Base-by-base conservation (phyloP, 805 yeast species). In the Candida ponderosae region DNA sequence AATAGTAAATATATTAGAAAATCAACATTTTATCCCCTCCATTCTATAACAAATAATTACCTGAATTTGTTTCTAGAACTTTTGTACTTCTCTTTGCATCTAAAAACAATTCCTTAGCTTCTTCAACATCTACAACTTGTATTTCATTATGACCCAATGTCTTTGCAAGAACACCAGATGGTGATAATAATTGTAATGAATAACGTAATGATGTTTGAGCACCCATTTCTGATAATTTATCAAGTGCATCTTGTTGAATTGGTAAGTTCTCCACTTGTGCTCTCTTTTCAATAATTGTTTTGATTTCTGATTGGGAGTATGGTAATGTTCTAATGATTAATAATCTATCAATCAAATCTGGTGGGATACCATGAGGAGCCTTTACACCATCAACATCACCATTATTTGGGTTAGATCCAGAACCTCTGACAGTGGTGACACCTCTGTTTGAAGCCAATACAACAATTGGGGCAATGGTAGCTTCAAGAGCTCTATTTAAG, bases 401-500 rank as follows among this genome's bases (percentile, higher is more conserved):
- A 19, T 7, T 17, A 11, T 11, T 18, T 43, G 47, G 23, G 72
- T 80, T 24, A 13, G 28, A 24, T 13, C 28, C 28, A 6, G 96
- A 82, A 32, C 99, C 99, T 50, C 95, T 76, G 19, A 94, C 83
- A 3, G 87, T 77, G 7, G 96, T 84, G 66, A 86, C 68, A 41
- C 98, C 98, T 59, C 97, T 76, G 64, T 93, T 93, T 6, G 97
- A 87, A 27, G 98, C 98, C 58, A 93, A 73, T 2, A 93, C 88
- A 27, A 93, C 98, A 39, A 93, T 76, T 32, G 98, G 98, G 3
- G 97, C 90, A 56, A 93, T 84, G 20, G 82, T 66, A 35, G 89
- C 80, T 63, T 93, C 98, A 45, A 93, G 70, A 9, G 97, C 97
- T 46, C 95, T 75, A 68, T 93, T 93, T 53, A 93, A 69, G 60